Evolutionary conservation across 1,284 basidiomycete species (phyloP).

Genomic region (Boletus semigastroideus): DNA sequence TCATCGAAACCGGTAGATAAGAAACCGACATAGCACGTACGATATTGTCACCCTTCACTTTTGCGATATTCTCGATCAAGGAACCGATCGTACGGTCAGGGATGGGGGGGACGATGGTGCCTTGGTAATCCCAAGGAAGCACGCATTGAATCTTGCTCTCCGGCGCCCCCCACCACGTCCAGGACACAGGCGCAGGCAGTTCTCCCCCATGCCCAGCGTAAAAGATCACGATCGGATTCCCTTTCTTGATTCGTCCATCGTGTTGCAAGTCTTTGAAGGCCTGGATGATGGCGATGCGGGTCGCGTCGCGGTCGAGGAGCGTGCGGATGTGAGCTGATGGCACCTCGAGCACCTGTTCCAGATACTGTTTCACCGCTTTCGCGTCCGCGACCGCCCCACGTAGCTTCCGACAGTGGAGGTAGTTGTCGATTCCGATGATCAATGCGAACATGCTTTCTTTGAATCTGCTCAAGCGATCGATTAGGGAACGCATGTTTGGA

Average conservation of each 20-base stretch:
- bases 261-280: constrained; percentile 50
- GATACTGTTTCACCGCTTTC: constrained; percentile 48
- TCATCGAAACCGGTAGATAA: background rate
- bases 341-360: constrained; percentile 48
- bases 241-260: constrained; percentile 52
- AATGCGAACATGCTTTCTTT: constrained; percentile 45
- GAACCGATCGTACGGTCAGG: constrained; percentile 55
- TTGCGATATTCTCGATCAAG: constrained; percentile 50
- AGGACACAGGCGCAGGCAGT: constrained; percentile 46
- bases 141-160: constrained; percentile 49
- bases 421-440: constrained; percentile 59
- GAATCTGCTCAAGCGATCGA: background rate
- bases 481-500: background rate
- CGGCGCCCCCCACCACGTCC: constrained; percentile 38
- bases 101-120: constrained; percentile 38
- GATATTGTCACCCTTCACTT: constrained; percentile 60
- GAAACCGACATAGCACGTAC: background rate
- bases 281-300: constrained; percentile 53
- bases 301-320: constrained; percentile 52
- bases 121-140: constrained; percentile 56
- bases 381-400: constrained; percentile 59
- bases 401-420: constrained; percentile 54
- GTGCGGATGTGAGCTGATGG: constrained; percentile 52
- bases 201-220: constrained; percentile 64
- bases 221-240: constrained; percentile 61